These are phyloP conservation scores for Pezicula rhizophila DNA, from an alignment of 2,329 filamentous ascomycete species.

Conservation along the genomic window DNA sequence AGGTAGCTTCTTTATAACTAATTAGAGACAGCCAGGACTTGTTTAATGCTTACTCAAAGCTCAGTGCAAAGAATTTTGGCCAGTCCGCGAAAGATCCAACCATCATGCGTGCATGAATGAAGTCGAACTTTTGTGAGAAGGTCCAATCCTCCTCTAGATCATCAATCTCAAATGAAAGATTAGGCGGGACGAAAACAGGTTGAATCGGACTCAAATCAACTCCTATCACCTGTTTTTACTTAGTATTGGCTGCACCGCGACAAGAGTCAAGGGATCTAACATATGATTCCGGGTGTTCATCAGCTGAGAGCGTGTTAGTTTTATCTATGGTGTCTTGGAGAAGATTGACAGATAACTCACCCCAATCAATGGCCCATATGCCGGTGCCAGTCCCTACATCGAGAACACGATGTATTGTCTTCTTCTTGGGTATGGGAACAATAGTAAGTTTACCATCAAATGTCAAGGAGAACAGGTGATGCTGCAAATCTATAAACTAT, in stretches of 20 bases:
- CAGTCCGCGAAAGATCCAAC: neutral
- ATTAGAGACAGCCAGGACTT: neutral
- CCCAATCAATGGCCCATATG: constrained; percentile 3
- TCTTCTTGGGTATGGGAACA: constrained; percentile 17
- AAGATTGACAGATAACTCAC: neutral
- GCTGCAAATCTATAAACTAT: constrained; percentile 27
- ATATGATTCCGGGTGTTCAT: too few relatives aligned
- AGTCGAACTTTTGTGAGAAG: constrained; percentile 40
- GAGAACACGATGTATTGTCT: constrained; percentile 7
- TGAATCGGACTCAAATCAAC: constrained; percentile 34
- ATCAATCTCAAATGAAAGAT: constrained; percentile 43
- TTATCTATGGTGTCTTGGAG: neutral
- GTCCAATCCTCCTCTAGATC: constrained; percentile 44
- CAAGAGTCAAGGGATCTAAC: too few relatives aligned
- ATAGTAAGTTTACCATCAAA: constrained; percentile 25
- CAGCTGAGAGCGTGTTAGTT: too few relatives aligned
- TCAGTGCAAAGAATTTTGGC: neutral
- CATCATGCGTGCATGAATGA: constrained; percentile 38
- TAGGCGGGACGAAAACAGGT: constrained; percentile 35
- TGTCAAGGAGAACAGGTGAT: constrained; percentile 29
- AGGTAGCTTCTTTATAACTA: neutral
- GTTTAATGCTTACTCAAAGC: neutral
- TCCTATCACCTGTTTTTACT: constrained; percentile 17
- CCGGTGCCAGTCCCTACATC: constrained; percentile 2
- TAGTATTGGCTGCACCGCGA: too few relatives aligned